phyloP scores from a whole-genome alignment of 225 moss, liverwort and hornwort genomes.

The Takakia lepidozioides region DNA sequence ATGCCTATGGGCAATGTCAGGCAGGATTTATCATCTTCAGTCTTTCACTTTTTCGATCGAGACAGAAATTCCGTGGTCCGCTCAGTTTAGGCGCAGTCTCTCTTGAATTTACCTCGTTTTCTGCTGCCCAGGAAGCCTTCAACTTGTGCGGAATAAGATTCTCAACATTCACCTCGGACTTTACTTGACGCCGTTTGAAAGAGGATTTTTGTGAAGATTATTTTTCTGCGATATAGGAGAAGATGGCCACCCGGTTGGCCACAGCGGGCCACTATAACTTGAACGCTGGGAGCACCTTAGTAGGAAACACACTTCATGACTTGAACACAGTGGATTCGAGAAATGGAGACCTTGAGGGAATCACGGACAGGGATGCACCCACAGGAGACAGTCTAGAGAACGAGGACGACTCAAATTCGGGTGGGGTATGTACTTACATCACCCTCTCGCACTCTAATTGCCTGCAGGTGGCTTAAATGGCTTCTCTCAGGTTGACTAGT shows the following conservation, averaged over 20 bases:
- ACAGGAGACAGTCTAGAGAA: slow-evolving; percentile 84
- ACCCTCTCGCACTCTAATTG: background rate
- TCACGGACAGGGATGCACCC: slow-evolving; percentile 65
- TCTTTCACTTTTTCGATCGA: no score
- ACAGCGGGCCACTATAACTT: slow-evolving; percentile 75
- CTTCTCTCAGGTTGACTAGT: no score
- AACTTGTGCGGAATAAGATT: no score
- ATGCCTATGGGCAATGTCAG: no score
- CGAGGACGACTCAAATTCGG: slow-evolving; percentile 93
- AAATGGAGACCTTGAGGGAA: slow-evolving; percentile 81
- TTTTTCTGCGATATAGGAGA: background rate
- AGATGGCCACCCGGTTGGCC: slow-evolving; percentile 65
- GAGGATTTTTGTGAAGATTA: background rate
- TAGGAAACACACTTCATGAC: slow-evolving; percentile 76
- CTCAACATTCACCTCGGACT: background rate
- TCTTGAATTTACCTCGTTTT: no score
- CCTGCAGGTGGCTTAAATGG: no score
- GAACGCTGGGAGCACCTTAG: slow-evolving; percentile 69
- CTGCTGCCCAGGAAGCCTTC: background rate
- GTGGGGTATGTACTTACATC: slow-evolving; percentile 65
- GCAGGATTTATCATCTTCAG: no score
- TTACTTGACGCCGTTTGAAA: slow-evolving; percentile 1
- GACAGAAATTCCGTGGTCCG: no score
- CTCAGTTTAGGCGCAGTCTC: no score
- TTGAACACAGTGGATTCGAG: slow-evolving; percentile 87